Evolutionary conservation across 78 protist species (phyloP).

Genomic region (Acrasis kona): DNA sequence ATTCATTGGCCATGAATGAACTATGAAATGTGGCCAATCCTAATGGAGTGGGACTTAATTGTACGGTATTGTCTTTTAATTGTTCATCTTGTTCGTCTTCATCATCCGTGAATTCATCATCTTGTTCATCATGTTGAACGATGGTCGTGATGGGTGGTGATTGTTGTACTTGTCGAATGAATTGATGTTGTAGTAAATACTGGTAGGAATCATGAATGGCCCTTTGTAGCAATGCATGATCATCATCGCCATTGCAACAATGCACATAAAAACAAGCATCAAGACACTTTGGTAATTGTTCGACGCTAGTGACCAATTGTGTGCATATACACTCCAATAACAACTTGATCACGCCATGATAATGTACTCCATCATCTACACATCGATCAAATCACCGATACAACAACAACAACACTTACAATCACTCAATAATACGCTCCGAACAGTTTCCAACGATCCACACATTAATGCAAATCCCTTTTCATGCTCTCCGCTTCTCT

Average conservation of each 20-base stretch:
- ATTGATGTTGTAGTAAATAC: neutral
- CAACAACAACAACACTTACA: neutral
- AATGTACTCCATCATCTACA: neutral
- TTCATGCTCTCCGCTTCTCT: conserved; percentile 9
- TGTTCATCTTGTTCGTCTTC: neutral
- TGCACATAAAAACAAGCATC: too few species aligned
- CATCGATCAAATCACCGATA: neutral
- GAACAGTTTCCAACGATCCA: neutral
- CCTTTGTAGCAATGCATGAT: too few species aligned
- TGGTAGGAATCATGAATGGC: too few species aligned
- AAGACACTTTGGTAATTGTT: neutral
- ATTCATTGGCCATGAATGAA: neutral
- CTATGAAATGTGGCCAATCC: neutral
- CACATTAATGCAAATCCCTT: neutral
- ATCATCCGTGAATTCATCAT: neutral
- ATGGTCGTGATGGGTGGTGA: neutral
- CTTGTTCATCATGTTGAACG: neutral
- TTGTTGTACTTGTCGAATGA: neutral
- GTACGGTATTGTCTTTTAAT: neutral
- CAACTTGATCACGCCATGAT: neutral
- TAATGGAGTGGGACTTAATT: neutral
- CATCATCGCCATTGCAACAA: too few species aligned
- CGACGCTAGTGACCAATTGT: neutral
- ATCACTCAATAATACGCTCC: neutral
- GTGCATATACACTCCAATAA: neutral